These are phyloP conservation scores for Fonsecaea erecta DNA, from an alignment of 2,329 filamentous ascomycete genomes.

Conservation along the genomic window DNA sequence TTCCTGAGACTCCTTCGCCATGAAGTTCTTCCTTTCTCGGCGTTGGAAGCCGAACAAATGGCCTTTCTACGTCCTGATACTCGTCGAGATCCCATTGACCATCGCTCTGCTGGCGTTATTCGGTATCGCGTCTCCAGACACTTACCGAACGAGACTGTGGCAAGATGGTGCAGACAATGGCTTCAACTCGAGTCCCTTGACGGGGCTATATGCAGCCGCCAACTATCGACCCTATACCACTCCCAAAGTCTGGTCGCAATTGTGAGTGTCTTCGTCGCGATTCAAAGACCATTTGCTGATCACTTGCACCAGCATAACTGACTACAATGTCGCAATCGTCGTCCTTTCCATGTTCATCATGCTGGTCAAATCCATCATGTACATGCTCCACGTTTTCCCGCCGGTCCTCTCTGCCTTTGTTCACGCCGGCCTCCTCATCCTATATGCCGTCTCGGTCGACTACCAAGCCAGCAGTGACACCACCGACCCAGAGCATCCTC, in stretches of 20 bases:
- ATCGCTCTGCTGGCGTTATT: conserved; percentile 63
- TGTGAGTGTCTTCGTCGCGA: conserved; percentile 50
- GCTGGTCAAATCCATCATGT: conserved; percentile 62
- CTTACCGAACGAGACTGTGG: conserved; percentile 66
- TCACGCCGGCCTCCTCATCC: conserved; percentile 56
- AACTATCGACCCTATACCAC: conserved; percentile 61
- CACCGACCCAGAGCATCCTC: conserved; percentile 59
- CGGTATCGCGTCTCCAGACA: conserved; percentile 65
- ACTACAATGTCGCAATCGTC: conserved; percentile 65
- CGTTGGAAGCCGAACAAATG: conserved; percentile 57
- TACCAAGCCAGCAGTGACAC: conserved; percentile 64
- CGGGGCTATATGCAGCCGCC: conserved; percentile 61
- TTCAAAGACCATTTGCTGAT: not conserved
- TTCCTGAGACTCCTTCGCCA: not conserved
- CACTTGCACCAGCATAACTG: conserved; percentile 56
- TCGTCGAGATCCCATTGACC: conserved; percentile 61
- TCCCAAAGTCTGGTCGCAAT: conserved; percentile 64
- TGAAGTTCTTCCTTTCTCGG: conserved; percentile 55
- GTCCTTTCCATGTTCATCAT: conserved; percentile 66
- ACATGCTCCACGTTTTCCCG: conserved; percentile 61
- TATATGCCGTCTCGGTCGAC: conserved; percentile 61
- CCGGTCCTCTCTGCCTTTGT: conserved; percentile 59
- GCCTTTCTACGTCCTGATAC: conserved; percentile 58
- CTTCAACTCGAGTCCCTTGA: conserved; percentile 65
- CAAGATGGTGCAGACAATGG: conserved; percentile 64